phyloP scores from a whole-genome alignment of 768 basidiomycete species.

The Cystofilobasidium macerans region DNA sequence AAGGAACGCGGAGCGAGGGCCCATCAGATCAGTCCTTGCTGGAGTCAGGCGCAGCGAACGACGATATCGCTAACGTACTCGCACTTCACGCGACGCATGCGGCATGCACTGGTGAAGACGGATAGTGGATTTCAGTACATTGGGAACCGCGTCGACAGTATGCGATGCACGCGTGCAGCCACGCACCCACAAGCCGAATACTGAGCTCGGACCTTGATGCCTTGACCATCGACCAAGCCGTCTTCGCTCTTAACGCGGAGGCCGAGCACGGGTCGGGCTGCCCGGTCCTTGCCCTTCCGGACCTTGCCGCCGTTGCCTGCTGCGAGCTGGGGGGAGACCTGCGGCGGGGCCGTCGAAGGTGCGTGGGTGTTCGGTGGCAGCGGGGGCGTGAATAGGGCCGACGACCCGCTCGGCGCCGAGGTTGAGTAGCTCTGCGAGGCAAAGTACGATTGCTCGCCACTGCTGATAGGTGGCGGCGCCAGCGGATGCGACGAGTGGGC shows the following conservation, averaged over 20 bases:
- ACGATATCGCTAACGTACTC: too few relatives aligned
- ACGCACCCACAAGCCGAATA: not conserved
- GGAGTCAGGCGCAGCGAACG: too few relatives aligned
- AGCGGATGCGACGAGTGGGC: conserved; percentile 12
- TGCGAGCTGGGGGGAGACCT: not conserved
- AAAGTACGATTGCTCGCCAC: too few relatives aligned
- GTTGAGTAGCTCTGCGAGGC: too few relatives aligned
- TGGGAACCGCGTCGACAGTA: not conserved
- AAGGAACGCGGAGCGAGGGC: too few relatives aligned
- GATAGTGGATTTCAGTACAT: too few relatives aligned
- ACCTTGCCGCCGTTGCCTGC: not conserved
- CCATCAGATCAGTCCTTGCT: too few relatives aligned
- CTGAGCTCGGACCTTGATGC: not conserved
- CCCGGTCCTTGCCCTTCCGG: not conserved
- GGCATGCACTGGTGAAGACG: not conserved
- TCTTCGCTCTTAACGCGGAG: not conserved
- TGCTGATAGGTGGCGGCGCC: too few relatives aligned
- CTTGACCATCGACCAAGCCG: not conserved
- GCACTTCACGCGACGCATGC: not conserved
- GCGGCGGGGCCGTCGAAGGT: not conserved
- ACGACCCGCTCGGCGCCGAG: not conserved
- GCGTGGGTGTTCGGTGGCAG: not conserved
- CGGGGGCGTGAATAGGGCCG: not conserved
- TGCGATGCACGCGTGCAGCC: too few relatives aligned
- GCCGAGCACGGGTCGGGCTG: not conserved